Evolutionary conservation across 2,329 filamentous ascomycete genomes (phyloP).

Genomic region (Aspergillus fructus): DNA sequence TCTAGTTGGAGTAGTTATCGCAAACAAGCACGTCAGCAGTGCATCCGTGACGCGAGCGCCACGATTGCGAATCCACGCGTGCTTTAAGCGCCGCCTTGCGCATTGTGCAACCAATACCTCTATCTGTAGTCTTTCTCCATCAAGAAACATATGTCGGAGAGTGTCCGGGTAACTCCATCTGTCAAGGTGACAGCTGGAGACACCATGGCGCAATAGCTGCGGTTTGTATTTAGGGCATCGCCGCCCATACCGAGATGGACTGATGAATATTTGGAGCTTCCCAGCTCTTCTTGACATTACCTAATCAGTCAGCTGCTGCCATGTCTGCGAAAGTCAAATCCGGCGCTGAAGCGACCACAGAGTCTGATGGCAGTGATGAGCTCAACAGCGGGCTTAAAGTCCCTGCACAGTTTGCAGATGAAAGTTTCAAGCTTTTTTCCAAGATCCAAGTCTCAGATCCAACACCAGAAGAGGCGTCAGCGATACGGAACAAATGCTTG

Average conservation of each 20-base stretch:
- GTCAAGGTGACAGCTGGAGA: not conserved
- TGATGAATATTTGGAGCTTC: no score
- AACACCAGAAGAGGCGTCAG: conserved; percentile 26
- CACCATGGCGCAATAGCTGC: not conserved
- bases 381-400: conserved; percentile 25
- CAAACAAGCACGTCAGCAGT: conserved; percentile 18
- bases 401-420: conserved; percentile 40
- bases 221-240: not conserved
- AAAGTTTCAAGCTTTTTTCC: conserved; percentile 45
- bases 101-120: not conserved
- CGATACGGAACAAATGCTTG: conserved; percentile 30
- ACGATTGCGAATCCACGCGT: not conserved
- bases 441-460: conserved; percentile 40
- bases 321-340: not conserved
- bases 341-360: not conserved
- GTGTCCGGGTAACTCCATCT: not conserved
- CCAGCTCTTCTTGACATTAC: no score
- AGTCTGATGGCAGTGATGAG: not conserved
- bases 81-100: not conserved
- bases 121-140: not conserved
- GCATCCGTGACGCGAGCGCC: conserved; percentile 10
- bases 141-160: not conserved
- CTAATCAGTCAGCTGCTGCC: no score
- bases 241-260: no score
- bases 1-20: not conserved